Evolutionary conservation across 1,284 basidiomycete species (phyloP), one percentile per base, ranked within the genome.

Genomic region (Hortiboletus rubellus): DNA sequence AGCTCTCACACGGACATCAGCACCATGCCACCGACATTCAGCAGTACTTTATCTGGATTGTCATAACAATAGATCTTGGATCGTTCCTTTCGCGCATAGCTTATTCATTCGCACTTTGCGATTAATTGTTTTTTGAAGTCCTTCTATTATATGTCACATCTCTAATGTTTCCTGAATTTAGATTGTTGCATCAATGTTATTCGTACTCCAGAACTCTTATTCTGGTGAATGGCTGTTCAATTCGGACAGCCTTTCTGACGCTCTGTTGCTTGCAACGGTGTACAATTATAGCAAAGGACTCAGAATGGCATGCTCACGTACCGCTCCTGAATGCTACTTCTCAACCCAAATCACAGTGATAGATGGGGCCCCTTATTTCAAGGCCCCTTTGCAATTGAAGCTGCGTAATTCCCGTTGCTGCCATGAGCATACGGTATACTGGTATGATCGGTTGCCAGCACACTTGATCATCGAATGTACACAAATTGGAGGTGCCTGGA

Each of bases 1-100:
- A 57, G 31, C 36, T 50, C 46, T 27, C 55, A 45, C n/a, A 52
- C 54, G 18, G 59, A 63, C 40, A 50, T 70, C 8, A 63, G 50
- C 48, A 63, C 50, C 18, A 60, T 65, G 54, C 52, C 65, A 18
- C 41, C 67, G 18, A 58, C 57, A 27, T 44, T 54, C 30, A 62
- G 61, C 30, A 62, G 61, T 22, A 47, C 52, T 7, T 44, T 66
- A 33, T 48, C 60, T 27, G 46, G 52, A 27, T 45, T 54, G 5
- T 31, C 52, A 30, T 64, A 45, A 30, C 6, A 12, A 8, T 37
- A 5, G 2, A 10, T 27, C 5, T 33, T 31, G 4, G 8, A 12
- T 10, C 3, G 40, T 36, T 48, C 38, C 15, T 30, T 61, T 55
- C 18, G 34, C 15, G 40, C 34, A 22, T 54, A 53, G 40, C 33